A percentile compares a stretch with the other conserved stretches of the same genome.
Evolutionary conservation across 2,329 filamentous ascomycete genomes (phyloP).

Genomic region (Alternaria postmessia): DNA sequence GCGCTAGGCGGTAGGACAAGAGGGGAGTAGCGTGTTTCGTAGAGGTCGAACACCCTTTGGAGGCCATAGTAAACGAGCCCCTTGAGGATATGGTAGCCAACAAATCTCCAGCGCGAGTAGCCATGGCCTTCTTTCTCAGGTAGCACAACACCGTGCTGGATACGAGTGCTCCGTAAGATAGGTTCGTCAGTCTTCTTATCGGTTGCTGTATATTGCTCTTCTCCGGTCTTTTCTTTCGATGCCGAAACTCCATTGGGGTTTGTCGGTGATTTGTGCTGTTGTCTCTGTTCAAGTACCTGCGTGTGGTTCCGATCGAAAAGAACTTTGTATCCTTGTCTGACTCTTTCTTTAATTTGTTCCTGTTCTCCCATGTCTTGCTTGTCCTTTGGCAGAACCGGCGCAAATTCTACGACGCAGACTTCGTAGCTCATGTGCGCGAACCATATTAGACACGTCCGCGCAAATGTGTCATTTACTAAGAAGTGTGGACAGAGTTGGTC

Average conservation of each 20-base stretch:
- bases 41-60: neutral
- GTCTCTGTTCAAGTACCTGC: neutral
- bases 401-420: constrained; percentile 16
- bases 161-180: neutral
- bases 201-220: neutral
- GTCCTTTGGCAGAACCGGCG: constrained; percentile 1
- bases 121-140: constrained; percentile 1
- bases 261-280: neutral
- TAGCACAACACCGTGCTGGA: neutral
- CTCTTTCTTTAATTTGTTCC: constrained; percentile 2
- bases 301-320: constrained; percentile 18
- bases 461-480: constrained; percentile 22
- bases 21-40: neutral
- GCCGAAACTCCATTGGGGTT: neutral
- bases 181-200: constrained; percentile 14
- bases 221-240: neutral
- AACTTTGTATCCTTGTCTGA: constrained; percentile 20
- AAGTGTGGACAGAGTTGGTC: constrained; percentile 10
- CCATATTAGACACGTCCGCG: constrained; percentile 31
- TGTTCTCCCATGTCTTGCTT: neutral
- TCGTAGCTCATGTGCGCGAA: constrained; percentile 25
- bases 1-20: neutral
- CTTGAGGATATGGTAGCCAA: constrained; percentile 9
- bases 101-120: constrained; percentile 8
- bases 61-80: neutral